Conservation (phyloP, 805 yeast genomes). For the Ogataea paraovalis region DNA sequence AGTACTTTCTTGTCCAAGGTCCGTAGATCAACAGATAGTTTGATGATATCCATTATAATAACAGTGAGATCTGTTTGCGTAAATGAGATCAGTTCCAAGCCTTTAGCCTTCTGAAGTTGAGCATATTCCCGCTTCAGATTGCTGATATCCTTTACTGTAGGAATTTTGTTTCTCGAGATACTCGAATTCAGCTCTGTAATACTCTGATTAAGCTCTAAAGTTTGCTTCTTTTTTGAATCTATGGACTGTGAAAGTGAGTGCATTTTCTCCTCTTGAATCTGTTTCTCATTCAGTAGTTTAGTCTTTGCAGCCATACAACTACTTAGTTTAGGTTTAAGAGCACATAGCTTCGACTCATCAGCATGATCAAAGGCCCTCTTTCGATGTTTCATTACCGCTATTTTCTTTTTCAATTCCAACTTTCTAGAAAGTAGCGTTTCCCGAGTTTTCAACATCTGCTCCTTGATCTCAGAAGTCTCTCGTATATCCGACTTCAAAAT, state of each 20-base stretch:
- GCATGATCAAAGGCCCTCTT: conserved; percentile 7
- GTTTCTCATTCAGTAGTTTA: not conserved
- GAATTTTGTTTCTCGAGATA: conserved; percentile 11
- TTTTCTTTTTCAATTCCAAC: conserved; percentile 14
- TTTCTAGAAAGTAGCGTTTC: conserved; percentile 22
- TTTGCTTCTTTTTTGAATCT: not conserved
- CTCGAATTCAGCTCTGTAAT: conserved; percentile 2
- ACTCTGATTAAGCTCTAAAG: conserved; percentile 1
- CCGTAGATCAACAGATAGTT: not conserved
- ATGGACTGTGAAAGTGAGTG: not conserved
- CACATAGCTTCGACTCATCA: conserved; percentile 8
- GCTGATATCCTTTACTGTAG: conserved; percentile 15
- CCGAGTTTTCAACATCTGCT: conserved; percentile 19
- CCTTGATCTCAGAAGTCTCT: conserved; percentile 23
- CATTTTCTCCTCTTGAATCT: not conserved
- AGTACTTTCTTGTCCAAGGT: not conserved
- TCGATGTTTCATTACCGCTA: conserved; percentile 12
- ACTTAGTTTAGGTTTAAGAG: conserved; percentile 4
- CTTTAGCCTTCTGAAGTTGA: conserved; percentile 7
- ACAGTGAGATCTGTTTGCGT: conserved; percentile 1
- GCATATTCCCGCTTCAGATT: conserved; percentile 10
- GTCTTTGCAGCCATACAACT: not conserved
- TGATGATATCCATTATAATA: not conserved
- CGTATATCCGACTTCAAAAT: conserved; percentile 18
- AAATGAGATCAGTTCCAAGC: conserved; percentile 11